Evolutionary conservation across 495 filamentous ascomycete species (phyloP), one percentile per base, ranked within the genome.

Genomic region (Neurospora sp.): DNA sequence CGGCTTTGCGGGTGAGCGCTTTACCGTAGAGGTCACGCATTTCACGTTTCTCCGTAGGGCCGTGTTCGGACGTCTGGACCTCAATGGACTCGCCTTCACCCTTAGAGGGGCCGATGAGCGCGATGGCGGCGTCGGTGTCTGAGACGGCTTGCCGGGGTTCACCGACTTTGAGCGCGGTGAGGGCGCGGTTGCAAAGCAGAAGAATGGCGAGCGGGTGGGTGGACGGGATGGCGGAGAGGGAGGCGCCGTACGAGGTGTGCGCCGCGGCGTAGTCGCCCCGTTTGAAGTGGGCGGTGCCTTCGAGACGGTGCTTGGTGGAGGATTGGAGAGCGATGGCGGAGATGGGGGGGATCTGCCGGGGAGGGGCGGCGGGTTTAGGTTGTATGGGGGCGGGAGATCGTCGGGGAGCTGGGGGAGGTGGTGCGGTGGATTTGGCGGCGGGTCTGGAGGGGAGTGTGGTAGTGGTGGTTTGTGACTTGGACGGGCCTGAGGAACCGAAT

Each of bases 11-110:
- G 81, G 91, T 94, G 54, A 97, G 85, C 0, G 94, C 94, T 81
- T 98, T 98, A 69, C 92, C 93, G 81, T 90, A 98, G 78, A 97
- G 93, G 46, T 95, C 93, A 66, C 87, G 90, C 94, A 99, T 98
- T 59, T 93, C 90, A 74, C 97, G 96, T 38, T 87, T 85, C 20
- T 90, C 86, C 73, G 90, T 89, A 20, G 82, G 84, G 54, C 84
- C 87, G 8, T 66, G 54, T 20, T 86, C 86, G 23, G 76, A 80
- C 4, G 81, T 78, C 37, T 81, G 79, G 3, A 96, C 84, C 38
- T 92, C 88, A 71, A 99, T 93, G 7, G 79, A 87, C 82, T 99
- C 96, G 12, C 85, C 88, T 75, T 92, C 91, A 38, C 96, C 96
- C 70, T 88, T 91, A 2, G 87, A 85, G 1, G 90, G 86, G 0